Evolutionary conservation across 306 rosid genomes (phyloP).

Genomic region (Rosa lucieae): DNA sequence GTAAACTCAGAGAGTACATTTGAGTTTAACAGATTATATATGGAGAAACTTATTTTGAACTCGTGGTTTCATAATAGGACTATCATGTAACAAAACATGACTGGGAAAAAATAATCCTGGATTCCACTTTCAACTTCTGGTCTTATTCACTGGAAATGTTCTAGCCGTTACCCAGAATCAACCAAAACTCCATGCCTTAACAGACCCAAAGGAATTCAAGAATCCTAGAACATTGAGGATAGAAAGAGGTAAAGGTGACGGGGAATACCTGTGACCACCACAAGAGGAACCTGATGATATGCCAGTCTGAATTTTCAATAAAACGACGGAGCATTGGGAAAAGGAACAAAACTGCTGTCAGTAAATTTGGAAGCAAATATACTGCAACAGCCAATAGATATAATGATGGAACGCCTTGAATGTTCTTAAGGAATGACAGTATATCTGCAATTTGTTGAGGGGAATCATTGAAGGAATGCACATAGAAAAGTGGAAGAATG

Average conservation of each 20-base stretch:
- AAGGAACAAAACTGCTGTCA: slow-evolving; percentile 66
- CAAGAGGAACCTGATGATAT: slow-evolving; percentile 72
- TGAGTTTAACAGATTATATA: slow-evolving; percentile 2
- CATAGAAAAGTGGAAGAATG: slow-evolving; percentile 69
- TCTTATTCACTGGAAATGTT: slow-evolving; percentile 5
- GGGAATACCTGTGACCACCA: slow-evolving; percentile 97
- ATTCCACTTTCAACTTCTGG: slow-evolving; percentile 16
- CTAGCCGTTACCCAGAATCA: slow-evolving; percentile 14
- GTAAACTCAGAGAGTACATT: not conserved
- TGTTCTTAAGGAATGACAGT: slow-evolving; percentile 50
- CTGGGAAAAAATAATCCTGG: slow-evolving; percentile 1
- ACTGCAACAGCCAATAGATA: slow-evolving; percentile 74
- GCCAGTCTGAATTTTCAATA: slow-evolving; percentile 99
- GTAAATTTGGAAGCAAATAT: slow-evolving; percentile 80
- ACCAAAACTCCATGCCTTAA: not conserved
- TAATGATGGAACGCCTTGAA: slow-evolving; percentile 64
- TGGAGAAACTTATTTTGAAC: not conserved
- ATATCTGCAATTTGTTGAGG: slow-evolving; percentile 37
- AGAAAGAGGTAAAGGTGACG: slow-evolving; percentile 19
- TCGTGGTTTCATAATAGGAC: not conserved
- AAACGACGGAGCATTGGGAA: slow-evolving; percentile 97
- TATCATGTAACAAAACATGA: not conserved
- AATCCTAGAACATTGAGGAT: not conserved
- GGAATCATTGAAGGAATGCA: slow-evolving; percentile 45
- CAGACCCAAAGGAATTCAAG: slow-evolving; percentile 2